Conservation (phyloP, 257 asterid species). For the Solanum sparsipilum region DNA sequence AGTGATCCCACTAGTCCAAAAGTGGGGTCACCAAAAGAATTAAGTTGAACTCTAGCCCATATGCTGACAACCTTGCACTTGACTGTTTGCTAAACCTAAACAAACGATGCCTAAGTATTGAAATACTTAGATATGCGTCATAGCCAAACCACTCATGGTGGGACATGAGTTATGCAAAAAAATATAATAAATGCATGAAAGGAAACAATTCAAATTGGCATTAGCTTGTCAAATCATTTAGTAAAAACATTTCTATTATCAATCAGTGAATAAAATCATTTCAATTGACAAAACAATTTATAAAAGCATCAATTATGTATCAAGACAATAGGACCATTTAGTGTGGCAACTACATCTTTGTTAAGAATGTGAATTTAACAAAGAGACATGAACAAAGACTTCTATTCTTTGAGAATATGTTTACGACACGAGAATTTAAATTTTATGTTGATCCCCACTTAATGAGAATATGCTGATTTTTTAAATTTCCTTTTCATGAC, state of each 20-base stretch:
- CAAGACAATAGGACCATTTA: not conserved
- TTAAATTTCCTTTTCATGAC: not conserved
- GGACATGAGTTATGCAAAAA: not conserved
- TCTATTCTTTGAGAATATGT: not conserved
- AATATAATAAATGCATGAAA: not conserved
- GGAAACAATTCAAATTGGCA: not conserved
- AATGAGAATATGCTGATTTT: not conserved
- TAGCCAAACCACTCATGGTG: not conserved
- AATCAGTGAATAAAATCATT: not conserved
- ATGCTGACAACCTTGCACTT: not conserved
- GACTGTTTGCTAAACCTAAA: not conserved
- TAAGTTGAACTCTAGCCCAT: not conserved
- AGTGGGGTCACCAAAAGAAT: not conserved
- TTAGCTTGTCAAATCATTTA: not conserved
- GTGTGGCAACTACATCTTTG: not conserved
- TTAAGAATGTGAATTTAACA: not conserved
- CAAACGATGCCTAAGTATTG: not conserved
- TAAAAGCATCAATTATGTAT: not conserved
- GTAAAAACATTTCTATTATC: not conserved
- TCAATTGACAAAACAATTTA: not conserved
- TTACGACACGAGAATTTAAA: not conserved
- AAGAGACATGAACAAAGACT: not conserved
- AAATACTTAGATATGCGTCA: not conserved
- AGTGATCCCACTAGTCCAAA: not conserved
- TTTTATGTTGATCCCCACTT: not conserved